These are phyloP conservation scores for Setaria italica DNA, from an alignment of 202 grass and related monocot species.

Conservation along the genomic window DNA sequence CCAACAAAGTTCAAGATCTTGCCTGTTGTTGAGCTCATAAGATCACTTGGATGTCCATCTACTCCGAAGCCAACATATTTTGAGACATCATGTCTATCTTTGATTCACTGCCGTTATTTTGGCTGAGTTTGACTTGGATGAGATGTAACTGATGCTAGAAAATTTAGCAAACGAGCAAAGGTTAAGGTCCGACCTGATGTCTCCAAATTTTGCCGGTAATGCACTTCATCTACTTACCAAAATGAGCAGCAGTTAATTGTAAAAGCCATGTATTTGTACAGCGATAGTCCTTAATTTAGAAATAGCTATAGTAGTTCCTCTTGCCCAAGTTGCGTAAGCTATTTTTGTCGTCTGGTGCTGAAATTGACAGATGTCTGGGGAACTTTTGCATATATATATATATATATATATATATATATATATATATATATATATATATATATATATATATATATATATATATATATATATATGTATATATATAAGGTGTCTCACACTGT, in stretches of 20 bases:
- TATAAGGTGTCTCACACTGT: too few relatives aligned
- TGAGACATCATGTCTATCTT: slow-evolving; percentile 23
- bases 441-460: neutral
- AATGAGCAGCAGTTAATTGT: slow-evolving; percentile 34
- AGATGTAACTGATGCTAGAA: slow-evolving; percentile 50
- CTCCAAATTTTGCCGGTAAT: slow-evolving; percentile 51
- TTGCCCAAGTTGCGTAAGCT: neutral
- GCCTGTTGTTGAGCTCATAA: slow-evolving; percentile 63
- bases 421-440: too few relatives aligned
- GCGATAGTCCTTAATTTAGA: slow-evolving; percentile 37
- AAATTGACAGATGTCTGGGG: neutral
- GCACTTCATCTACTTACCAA: slow-evolving; percentile 35
- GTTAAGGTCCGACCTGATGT: slow-evolving; percentile 26
- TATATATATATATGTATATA: too few relatives aligned
- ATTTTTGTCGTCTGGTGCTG: neutral
- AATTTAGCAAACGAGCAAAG: slow-evolving; percentile 49
- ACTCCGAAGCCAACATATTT: slow-evolving; percentile 84
- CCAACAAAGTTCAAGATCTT: slow-evolving; percentile 68
- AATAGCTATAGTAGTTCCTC: slow-evolving; percentile 25
- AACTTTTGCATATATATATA: neutral
- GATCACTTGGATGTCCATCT: slow-evolving; percentile 70
- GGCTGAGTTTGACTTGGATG: slow-evolving; percentile 55
- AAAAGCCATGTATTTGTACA: slow-evolving; percentile 50
- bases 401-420: neutral
- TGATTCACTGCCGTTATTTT: slow-evolving; percentile 24